A percentile compares a stretch with the other conserved stretches of the same genome.
Conservation (phyloP, 192 early-diverging fungal species). For the Coemansia aciculifera region DNA sequence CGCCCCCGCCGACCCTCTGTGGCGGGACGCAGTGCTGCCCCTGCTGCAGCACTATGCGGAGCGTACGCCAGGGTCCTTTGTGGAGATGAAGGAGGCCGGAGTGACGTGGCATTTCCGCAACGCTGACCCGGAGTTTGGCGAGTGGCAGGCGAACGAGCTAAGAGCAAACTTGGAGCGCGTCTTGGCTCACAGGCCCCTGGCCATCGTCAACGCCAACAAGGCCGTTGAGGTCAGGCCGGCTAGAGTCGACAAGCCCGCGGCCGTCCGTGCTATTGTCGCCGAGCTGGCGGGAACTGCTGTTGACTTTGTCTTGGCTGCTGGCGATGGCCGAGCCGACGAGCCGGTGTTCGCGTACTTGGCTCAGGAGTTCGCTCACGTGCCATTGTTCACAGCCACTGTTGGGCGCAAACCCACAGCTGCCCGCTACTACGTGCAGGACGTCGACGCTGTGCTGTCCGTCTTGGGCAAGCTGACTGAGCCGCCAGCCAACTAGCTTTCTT, state of each 20-base stretch:
- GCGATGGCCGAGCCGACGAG: slow-evolving; percentile 97
- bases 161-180: slow-evolving; percentile 97
- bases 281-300: slow-evolving; percentile 57
- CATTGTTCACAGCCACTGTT: slow-evolving; percentile 82
- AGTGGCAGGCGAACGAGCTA: slow-evolving; percentile 98
- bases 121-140: slow-evolving; percentile 92
- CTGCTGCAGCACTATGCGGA: slow-evolving; percentile 97
- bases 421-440: slow-evolving; percentile 77
- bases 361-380: slow-evolving; percentile 54
- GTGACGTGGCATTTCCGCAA: slow-evolving; percentile 98
- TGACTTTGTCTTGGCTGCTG: slow-evolving; percentile 72
- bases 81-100: slow-evolving; percentile 99
- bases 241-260: slow-evolving; percentile 88
- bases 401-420: slow-evolving; percentile 97
- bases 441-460: slow-evolving; percentile 51
- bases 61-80: slow-evolving; percentile 94
- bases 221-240: slow-evolving; percentile 95
- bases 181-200: slow-evolving; percentile 87
- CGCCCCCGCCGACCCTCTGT: slow-evolving; percentile 77
- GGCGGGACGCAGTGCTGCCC: slow-evolving; percentile 90
- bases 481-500: neutral
- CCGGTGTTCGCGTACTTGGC: slow-evolving; percentile 73
- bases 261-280: slow-evolving; percentile 82
- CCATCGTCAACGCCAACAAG: slow-evolving; percentile 94
- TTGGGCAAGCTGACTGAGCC: slow-evolving; percentile 28